Evolutionary conservation across 495 filamentous ascomycete species (phyloP), one percentile per base, ranked within the genome.

Genomic region (Thermochaetoides thermophila): DNA sequence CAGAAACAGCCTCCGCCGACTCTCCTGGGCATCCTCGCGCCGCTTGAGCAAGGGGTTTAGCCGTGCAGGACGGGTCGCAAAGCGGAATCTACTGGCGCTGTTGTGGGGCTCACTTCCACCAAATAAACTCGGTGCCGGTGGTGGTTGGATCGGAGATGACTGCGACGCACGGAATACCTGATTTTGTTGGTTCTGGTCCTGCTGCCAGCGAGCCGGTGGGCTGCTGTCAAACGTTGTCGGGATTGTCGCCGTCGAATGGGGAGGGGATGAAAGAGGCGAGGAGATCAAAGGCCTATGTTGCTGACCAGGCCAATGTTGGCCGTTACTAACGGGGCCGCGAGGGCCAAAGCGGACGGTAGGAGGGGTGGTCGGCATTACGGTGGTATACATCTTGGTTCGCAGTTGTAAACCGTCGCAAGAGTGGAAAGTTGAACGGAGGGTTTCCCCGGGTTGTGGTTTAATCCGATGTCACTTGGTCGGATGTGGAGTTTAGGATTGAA

Each of bases 1-100:
- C 18, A 95, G 56, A 44, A 91, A 97, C 32, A 80, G 43, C 7
- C 67, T 61, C 23, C 77, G 61, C 37, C 76, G 55, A 30, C 61
- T 54, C 32, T 77, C 68, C 32, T 52, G 49, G 5, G 30, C 37
- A 13, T 51, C 42, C 36, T 45, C 43, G 29, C 48, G 40, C 23
- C 34, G 34, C 29, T 40, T 38, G 22, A 45, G 34, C 5, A 47
- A 24, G 3, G 42, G 46, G 19, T 45, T 54, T 29, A 43, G 45
- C n/a, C 39, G 34, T 13, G 40, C 12, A 20, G 32, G 34, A 18
- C 40, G 37, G 10, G 27, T 34, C 13, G 42, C 44, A 21, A 46
- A 40, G 24, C 38, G 44, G 33, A 45, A 52, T 17, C 35, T 46
- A n/a, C n/a, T n/a, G n/a, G n/a, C n/a, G n/a, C n/a, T n/a, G n/a